Evolutionary conservation across 139 green algal genomes (phyloP), one percentile per base, ranked within the genome.

Genomic region (Coelastrella sp.): DNA sequence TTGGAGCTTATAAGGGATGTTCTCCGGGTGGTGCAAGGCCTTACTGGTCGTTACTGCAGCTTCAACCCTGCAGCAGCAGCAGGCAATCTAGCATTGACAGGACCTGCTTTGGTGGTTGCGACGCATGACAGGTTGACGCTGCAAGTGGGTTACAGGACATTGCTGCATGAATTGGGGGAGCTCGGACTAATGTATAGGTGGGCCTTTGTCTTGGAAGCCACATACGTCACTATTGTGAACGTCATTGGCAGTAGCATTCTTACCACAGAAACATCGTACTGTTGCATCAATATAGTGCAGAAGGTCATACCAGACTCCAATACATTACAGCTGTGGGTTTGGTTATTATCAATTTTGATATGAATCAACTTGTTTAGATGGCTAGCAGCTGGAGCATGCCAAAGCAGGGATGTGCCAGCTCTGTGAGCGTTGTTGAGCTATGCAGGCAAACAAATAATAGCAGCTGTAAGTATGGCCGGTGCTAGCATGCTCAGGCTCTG

Each of bases 1-100:
- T 85, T 91, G 7, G 73, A 90, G n/a, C 93, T 99, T 24, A 97
- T 99, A n/a, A 89, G 92, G 11, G 97, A 99, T 59, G 92, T 97
- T 65, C 89, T 99, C 78, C 97, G 95, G 73, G 91, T 91, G 7
- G 97, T 94, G 89, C 96, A 98, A 89, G 97, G 95, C 35, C 94
- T 98, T 58, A 90, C 95, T 17, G 96, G 97, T 59, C 74, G 88
- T 4, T 90, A 94, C 87, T 80, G 96, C 49, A 93, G 65, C 17
- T 96, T 94, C 70, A 78, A 93, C 24, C 57, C 9, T 11, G n/a
- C 58, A 75, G 65, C 88, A n/a, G 19, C 57, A 25, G 66, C 63
- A 75, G 27, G 25, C 25, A 49, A 68, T 60, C 72, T 8, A 19
- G 57, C 63, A 20, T 57, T 15, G 17, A 76, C 68, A 27, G 68